Percentiles rank a stretch among this genome's conserved stretches.
phyloP scores from a whole-genome alignment of 1,284 basidiomycete species.

The Ustilago tritici region DNA sequence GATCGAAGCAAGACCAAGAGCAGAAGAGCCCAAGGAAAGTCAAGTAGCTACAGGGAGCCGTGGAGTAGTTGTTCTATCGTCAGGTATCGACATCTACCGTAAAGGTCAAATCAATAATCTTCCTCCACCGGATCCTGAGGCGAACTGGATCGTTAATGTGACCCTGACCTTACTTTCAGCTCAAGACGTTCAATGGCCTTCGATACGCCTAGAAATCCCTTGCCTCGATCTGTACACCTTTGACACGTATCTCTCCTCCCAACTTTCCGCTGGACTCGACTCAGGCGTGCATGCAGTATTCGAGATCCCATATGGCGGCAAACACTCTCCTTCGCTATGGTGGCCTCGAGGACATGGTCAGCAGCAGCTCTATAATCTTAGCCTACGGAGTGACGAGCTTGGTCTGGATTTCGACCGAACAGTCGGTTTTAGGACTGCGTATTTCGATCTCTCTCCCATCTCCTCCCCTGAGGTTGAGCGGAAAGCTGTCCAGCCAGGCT shows the following conservation, averaged over 20 bases:
- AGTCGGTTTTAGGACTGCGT: constrained; percentile 58
- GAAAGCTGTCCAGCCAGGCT: constrained; percentile 42
- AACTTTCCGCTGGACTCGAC: constrained; percentile 28
- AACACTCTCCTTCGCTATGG: constrained; percentile 50
- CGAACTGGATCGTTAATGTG: constrained; percentile 61
- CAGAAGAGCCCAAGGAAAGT: background rate
- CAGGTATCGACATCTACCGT: constrained; percentile 47
- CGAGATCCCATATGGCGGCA: constrained; percentile 34
- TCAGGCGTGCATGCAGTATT: constrained; percentile 26
- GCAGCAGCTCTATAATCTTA: constrained; percentile 45
- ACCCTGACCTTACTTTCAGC: constrained; percentile 49
- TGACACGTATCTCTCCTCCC: constrained; percentile 25
- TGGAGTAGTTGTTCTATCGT: constrained; percentile 11
- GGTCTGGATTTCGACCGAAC: constrained; percentile 13
- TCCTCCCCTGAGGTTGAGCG: constrained; percentile 20
- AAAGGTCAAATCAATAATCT: constrained; percentile 57
- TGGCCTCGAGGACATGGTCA: constrained; percentile 54
- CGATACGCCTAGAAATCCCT: constrained; percentile 32
- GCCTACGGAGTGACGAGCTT: constrained; percentile 30
- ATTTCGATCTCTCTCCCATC: constrained; percentile 50
- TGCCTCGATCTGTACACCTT: constrained; percentile 17
- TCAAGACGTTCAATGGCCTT: background rate
- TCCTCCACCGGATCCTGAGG: constrained; percentile 47
- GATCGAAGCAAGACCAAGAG: background rate
- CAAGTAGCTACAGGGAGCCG: background rate